Evolutionary conservation across 805 yeast genomes (phyloP).

Genomic region (Ogataea pini): DNA sequence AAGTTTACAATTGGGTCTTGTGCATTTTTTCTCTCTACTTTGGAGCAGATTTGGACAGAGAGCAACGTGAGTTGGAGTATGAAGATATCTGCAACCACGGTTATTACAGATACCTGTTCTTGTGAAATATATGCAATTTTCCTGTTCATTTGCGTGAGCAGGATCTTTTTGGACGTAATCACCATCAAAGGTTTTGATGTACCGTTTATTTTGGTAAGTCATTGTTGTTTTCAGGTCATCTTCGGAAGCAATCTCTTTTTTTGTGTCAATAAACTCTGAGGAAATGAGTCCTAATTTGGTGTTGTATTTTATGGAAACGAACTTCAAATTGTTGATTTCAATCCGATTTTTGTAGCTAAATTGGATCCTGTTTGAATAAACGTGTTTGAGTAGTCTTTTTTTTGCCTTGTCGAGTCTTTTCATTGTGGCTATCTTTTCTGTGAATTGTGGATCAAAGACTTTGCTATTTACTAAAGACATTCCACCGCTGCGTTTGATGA

Average conservation of each 20-base stretch:
- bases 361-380: constrained; percentile 36
- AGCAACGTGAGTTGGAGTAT: constrained; percentile 50
- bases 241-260: constrained; percentile 17
- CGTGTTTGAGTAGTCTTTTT: constrained; percentile 20
- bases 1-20: constrained; percentile 47
- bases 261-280: constrained; percentile 16
- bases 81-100: constrained; percentile 56
- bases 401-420: constrained; percentile 19
- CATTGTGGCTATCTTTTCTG: constrained; percentile 24
- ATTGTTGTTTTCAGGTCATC: constrained; percentile 24
- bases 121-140: constrained; percentile 33
- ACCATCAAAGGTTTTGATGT: constrained; percentile 26
- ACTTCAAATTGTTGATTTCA: constrained; percentile 42
- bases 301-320: constrained; percentile 44
- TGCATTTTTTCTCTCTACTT: constrained; percentile 44
- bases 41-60: constrained; percentile 53
- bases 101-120: constrained; percentile 49
- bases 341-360: constrained; percentile 49
- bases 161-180: constrained; percentile 25
- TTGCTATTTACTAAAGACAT: constrained; percentile 41
- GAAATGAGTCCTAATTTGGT: constrained; percentile 43
- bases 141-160: constrained; percentile 6
- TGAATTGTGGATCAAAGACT: constrained; percentile 37
- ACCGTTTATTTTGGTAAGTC: constrained; percentile 18
- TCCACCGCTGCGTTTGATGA: constrained; percentile 36